phyloP scores from a whole-genome alignment of 176 grass and related monocot species.

The Oryza coarctata region DNA sequence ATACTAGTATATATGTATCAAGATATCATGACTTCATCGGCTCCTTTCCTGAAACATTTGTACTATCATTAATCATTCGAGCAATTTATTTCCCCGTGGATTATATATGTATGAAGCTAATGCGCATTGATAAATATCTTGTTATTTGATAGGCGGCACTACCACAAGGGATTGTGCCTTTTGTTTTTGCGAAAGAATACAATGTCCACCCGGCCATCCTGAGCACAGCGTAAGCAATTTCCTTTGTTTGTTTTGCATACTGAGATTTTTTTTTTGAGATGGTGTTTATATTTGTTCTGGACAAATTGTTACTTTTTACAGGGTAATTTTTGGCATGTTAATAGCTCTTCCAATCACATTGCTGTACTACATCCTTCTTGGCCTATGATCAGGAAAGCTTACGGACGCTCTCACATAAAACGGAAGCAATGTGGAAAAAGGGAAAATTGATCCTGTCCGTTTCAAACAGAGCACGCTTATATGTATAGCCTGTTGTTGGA shows the following conservation, averaged over 20 bases:
- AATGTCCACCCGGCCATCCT: constrained; percentile 81
- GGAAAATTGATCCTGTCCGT: neutral
- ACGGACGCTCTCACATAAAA: neutral
- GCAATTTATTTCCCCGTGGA: neutral
- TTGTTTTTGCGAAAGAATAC: constrained; percentile 96
- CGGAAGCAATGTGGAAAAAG: neutral
- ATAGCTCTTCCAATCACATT: constrained; percentile 84
- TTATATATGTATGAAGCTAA: neutral
- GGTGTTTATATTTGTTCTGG: neutral
- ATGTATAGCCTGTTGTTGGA: neutral
- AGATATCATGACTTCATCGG: neutral
- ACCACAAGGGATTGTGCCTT: constrained; percentile 95
- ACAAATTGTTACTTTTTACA: constrained; percentile 21
- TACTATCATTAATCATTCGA: neutral
- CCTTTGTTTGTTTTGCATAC: neutral
- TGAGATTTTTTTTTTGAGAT: neutral
- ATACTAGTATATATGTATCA: neutral
- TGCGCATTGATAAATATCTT: neutral
- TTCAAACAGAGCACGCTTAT: neutral
- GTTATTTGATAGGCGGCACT: constrained; percentile 68
- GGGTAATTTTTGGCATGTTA: constrained; percentile 96
- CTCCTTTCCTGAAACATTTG: neutral
- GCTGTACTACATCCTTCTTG: constrained; percentile 75
- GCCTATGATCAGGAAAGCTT: constrained; percentile 44
- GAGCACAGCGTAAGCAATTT: constrained; percentile 70